These are phyloP conservation scores for Furcasterigmium furcatum DNA, from an alignment of 2,329 filamentous ascomycete species.

Conservation along the genomic window DNA sequence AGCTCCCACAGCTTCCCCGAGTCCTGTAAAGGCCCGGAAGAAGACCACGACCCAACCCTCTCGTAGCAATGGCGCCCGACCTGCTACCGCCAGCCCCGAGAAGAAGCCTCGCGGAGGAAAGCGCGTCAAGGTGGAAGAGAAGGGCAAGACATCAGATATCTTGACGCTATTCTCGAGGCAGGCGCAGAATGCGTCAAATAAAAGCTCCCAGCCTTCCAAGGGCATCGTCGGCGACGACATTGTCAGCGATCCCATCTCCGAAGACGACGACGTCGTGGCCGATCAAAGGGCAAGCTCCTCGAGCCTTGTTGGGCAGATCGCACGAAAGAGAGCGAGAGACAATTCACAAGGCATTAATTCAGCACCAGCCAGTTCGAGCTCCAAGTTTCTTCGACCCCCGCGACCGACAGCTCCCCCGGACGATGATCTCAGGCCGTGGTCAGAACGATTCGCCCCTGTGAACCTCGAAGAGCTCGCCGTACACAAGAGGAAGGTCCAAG, in stretches of 20 bases:
- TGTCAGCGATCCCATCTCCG: slow-evolving; percentile 55
- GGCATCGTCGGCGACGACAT: slow-evolving; percentile 41
- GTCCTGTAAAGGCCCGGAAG: slow-evolving; percentile 30
- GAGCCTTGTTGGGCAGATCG: slow-evolving; percentile 54
- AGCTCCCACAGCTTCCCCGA: slow-evolving; percentile 34
- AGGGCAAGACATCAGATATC: slow-evolving; percentile 53
- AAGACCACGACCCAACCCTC: slow-evolving; percentile 24
- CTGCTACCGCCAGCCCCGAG: slow-evolving; percentile 42
- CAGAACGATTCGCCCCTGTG: slow-evolving; percentile 74
- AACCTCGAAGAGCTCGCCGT: slow-evolving; percentile 84
- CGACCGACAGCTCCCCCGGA: slow-evolving; percentile 27
- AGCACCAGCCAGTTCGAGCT: slow-evolving; percentile 32
- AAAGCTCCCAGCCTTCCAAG: slow-evolving; percentile 5
- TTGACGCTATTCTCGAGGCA: slow-evolving; percentile 61
- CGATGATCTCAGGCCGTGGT: slow-evolving; percentile 74
- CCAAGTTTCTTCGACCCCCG: slow-evolving; percentile 48
- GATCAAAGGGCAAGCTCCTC: slow-evolving; percentile 45
- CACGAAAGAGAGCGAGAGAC: slow-evolving; percentile 34
- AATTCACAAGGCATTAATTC: not conserved
- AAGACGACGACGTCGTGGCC: slow-evolving; percentile 56
- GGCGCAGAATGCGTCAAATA: slow-evolving; percentile 39
- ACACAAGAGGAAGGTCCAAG: slow-evolving; percentile 88
- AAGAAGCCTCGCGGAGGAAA: slow-evolving; percentile 36
- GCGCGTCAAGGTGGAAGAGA: slow-evolving; percentile 38
- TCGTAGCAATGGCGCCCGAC: slow-evolving; percentile 24